These are phyloP conservation scores for Magnusiomyces magnusii DNA, from an alignment of 1,139 yeast genomes.

Conservation along the genomic window DNA sequence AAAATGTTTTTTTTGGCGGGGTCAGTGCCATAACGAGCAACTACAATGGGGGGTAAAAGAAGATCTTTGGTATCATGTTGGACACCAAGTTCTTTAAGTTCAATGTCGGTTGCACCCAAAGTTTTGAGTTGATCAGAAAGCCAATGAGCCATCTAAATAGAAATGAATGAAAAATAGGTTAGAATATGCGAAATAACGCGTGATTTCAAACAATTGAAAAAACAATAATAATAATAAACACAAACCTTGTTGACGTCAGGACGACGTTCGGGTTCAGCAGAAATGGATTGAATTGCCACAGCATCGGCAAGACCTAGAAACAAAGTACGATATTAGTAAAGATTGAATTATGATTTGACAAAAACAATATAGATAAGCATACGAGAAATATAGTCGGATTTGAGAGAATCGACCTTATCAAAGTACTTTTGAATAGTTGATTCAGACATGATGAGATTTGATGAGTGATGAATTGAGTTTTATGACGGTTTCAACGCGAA, in stretches of 20 bases:
- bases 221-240: not conserved
- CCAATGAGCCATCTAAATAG: conserved; percentile 63
- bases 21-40: conserved; percentile 79
- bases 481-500: no score
- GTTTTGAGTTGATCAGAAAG: conserved; percentile 56
- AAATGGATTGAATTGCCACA: conserved; percentile 89
- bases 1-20: conserved; percentile 77
- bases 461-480: not conserved
- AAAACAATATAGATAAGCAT: not conserved
- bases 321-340: not conserved
- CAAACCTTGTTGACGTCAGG: conserved; percentile 57
- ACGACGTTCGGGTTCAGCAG: conserved; percentile 80
- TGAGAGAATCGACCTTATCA: conserved; percentile 28
- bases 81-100: conserved; percentile 70
- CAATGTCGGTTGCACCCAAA: conserved; percentile 76
- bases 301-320: conserved; percentile 56
- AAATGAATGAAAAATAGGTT: not conserved
- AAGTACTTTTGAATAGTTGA: conserved; percentile 19
- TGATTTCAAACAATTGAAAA: not conserved
- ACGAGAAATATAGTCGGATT: conserved; percentile 32
- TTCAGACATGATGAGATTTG: conserved; percentile 23
- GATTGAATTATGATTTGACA: not conserved
- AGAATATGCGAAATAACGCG: not conserved
- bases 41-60: conserved; percentile 85
- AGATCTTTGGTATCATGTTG: conserved; percentile 73